Base-by-base conservation (phyloP, 1,284 basidiomycete species). In the Rhodotorula glutinis region DNA sequence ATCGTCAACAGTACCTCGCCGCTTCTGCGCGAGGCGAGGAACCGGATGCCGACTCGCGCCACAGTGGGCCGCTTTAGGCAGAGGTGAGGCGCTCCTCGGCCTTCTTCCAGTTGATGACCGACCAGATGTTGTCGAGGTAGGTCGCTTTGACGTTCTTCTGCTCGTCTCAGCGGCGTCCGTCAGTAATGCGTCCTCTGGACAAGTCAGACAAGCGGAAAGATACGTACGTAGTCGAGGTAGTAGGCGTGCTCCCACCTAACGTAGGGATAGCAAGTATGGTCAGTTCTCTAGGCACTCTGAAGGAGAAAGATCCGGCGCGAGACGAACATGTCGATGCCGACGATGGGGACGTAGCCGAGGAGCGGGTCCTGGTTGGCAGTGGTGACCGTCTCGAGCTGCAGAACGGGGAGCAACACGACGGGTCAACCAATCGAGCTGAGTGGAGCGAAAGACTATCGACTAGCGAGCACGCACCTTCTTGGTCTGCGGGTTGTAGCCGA, bases 321-420 rank as follows among this genome's bases (percentile, higher is more conserved):
- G 10, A 52, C 49, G 25, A 38, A 98, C 77, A 97, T 90, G 81
- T 98, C 96, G 74, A 98, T 88, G 67, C 95, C 96, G 77, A 98
- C 86, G 77, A 98, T 87, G 47, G 95, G 93, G 44, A 85, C 83
- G 80, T 94, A 91, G 79, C 82, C 77, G 72, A 96, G 84, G 62
- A 98, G 83, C 59, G 96, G 96, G 79, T 98, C 96, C 83, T 98
- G 96, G 83, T 98, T 97, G 46, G 92, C 82, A 38, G 95, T 97
- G 49, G 93, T 52, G 52, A 72, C 67, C 16, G 67, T 67, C 67
- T 73, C 72, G 63, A 73, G 56, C 65, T 94, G 64, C 88, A 66
- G 13, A 16, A 14, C 13, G 21, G 74, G 16, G 13, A n/a, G n/a
- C n/a, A n/a, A n/a, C n/a, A n/a, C n/a, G n/a, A n/a, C n/a, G n/a